phyloP scores from a whole-genome alignment of 1,284 basidiomycete species.

The Pyrrhoderma noxium region DNA sequence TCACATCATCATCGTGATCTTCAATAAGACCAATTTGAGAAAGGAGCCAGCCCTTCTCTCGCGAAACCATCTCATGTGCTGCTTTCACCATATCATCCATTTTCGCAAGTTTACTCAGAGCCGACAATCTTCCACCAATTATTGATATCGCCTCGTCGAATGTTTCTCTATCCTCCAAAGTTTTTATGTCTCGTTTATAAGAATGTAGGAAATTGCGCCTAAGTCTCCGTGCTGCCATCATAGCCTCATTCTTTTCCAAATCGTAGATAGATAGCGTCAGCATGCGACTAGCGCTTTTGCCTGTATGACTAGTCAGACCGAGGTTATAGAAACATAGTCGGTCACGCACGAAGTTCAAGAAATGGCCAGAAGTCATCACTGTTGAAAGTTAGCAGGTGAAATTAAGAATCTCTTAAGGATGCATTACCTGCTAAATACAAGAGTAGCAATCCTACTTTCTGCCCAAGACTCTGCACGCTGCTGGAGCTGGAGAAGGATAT shows the following conservation, averaged over 20 bases:
- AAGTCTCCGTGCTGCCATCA: constrained; percentile 52
- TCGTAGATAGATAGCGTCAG: constrained; percentile 73
- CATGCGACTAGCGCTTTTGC: constrained; percentile 69
- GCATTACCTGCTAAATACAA: background rate
- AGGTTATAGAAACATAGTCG: background rate
- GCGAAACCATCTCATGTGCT: constrained; percentile 52
- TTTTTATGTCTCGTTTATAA: constrained; percentile 24
- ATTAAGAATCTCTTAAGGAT: constrained; percentile 8
- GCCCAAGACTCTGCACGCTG: constrained; percentile 57
- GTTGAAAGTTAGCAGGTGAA: constrained; percentile 17
- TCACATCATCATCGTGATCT: constrained; percentile 82
- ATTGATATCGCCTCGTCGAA: constrained; percentile 49
- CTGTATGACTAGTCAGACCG: constrained; percentile 29
- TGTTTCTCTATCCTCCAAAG: constrained; percentile 29
- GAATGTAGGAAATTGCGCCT: constrained; percentile 28
- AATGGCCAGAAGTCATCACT: constrained; percentile 80
- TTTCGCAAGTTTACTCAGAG: constrained; percentile 57
- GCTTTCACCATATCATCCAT: constrained; percentile 52
- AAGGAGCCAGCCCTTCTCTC: constrained; percentile 75
- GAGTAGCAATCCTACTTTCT: constrained; percentile 42
- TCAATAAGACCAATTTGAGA: constrained; percentile 64
- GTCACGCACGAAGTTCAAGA: constrained; percentile 49
- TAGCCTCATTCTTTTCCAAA: constrained; percentile 54
- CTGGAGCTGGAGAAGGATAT: constrained; percentile 43
- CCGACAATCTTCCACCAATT: constrained; percentile 73